Evolutionary conservation across 2,329 filamentous ascomycete genomes (phyloP).

Genomic region (Colletotrichum nymphaeae): DNA sequence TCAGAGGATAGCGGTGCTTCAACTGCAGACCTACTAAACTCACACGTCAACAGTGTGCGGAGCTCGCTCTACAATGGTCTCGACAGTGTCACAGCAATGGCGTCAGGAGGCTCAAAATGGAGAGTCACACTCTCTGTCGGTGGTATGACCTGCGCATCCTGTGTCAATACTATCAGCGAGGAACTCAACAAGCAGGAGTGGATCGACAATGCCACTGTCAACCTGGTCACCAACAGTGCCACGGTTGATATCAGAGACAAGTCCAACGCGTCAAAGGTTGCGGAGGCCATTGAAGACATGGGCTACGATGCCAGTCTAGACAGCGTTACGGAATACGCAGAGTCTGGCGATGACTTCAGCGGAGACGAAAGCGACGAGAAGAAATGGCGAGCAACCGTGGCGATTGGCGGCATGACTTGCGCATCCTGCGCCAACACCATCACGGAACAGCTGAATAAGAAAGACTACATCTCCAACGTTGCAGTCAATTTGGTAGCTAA

Average conservation of each 20-base stretch:
- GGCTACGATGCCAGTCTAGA: constrained; percentile 75
- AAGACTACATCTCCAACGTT: constrained; percentile 63
- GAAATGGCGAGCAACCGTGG: constrained; percentile 64
- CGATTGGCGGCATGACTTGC: constrained; percentile 80
- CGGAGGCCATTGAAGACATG: constrained; percentile 67
- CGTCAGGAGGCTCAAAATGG: constrained; percentile 46
- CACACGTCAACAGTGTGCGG: constrained; percentile 2
- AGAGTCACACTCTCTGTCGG: constrained; percentile 69
- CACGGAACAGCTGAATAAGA: constrained; percentile 67
- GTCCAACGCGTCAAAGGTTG: constrained; percentile 46
- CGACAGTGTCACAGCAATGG: constrained; percentile 13
- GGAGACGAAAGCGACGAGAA: constrained; percentile 24
- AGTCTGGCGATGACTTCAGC: constrained; percentile 55
- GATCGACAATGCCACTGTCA: constrained; percentile 69
- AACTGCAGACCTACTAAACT: background rate
- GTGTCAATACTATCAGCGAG: constrained; percentile 71
- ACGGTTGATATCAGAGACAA: constrained; percentile 63
- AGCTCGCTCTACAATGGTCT: constrained; percentile 5
- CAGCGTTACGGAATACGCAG: constrained; percentile 55
- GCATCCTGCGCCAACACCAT: constrained; percentile 75
- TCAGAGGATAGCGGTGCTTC: constrained; percentile 31
- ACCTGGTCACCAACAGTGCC: constrained; percentile 75
- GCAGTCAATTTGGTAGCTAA: constrained; percentile 69
- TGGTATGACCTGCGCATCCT: constrained; percentile 81
- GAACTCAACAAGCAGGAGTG: constrained; percentile 68